Conservation (phyloP, 768 basidiomycete species). For the Tylopilus felleus region DNA sequence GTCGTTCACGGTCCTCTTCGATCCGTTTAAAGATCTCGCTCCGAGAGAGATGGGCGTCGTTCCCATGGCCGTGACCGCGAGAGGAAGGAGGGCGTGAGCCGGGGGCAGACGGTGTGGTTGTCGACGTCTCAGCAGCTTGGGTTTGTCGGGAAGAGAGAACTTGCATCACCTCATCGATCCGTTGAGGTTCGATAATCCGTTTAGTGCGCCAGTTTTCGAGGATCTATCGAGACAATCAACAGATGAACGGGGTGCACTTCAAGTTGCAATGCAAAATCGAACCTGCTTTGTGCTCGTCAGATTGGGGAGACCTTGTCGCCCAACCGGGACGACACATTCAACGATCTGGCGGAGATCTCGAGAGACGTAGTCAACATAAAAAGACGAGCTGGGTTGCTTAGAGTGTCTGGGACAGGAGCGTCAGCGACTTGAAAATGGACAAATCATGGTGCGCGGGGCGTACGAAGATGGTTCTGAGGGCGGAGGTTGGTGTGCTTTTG, state of each 20-base stretch:
- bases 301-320: conserved; percentile 85
- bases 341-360: conserved; percentile 79
- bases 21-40: conserved; percentile 81
- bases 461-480: conserved; percentile 22
- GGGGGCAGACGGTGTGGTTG: conserved; percentile 20
- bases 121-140: conserved; percentile 13
- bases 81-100: conserved; percentile 12
- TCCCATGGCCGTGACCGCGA: not conserved
- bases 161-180: conserved; percentile 66
- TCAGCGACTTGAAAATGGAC: not conserved
- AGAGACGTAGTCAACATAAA: conserved; percentile 75
- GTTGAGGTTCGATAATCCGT: conserved; percentile 75
- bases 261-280: conserved; percentile 10
- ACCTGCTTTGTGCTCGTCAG: conserved; percentile 86
- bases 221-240: conserved; percentile 42
- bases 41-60: conserved; percentile 42
- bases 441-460: not conserved
- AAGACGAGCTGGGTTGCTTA: conserved; percentile 40
- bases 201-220: conserved; percentile 90
- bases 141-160: conserved; percentile 47
- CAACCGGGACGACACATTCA: conserved; percentile 82
- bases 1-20: conserved; percentile 89
- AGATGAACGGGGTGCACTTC: no score
- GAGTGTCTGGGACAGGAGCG: conserved; percentile 21
- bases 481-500: conserved; percentile 50